phyloP scores from a whole-genome alignment of 2,329 filamentous ascomycete species.

The Akanthomyces uredinophilus region DNA sequence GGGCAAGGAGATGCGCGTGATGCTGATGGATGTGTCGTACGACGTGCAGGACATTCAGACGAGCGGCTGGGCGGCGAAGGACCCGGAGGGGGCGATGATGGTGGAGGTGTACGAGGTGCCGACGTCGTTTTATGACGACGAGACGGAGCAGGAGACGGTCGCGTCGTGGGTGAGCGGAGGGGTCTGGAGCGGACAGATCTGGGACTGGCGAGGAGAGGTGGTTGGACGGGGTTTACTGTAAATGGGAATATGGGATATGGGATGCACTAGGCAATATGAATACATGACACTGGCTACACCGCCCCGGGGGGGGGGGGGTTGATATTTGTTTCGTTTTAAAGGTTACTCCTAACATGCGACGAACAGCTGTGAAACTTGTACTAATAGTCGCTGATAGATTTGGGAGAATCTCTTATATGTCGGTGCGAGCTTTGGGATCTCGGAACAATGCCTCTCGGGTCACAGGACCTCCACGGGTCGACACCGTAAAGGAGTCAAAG shows the following conservation, averaged over 20 bases:
- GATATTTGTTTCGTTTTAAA: too few relatives aligned
- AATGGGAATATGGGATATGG: neutral
- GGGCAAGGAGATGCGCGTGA: constrained; percentile 18
- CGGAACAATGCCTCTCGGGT: too few relatives aligned
- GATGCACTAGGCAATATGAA: neutral
- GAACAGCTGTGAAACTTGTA: too few relatives aligned
- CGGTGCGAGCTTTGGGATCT: too few relatives aligned
- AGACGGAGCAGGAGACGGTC: constrained; percentile 31
- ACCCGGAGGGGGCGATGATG: constrained; percentile 32
- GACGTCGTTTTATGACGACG: constrained; percentile 34
- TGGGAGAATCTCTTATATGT: too few relatives aligned
- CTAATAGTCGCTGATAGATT: too few relatives aligned
- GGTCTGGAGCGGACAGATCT: constrained; percentile 36
- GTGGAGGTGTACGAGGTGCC: constrained; percentile 37
- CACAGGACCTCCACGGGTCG: too few relatives aligned
- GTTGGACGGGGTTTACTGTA: constrained; percentile 7
- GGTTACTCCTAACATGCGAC: too few relatives aligned
- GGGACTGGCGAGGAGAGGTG: constrained; percentile 28
- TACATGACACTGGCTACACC: neutral
- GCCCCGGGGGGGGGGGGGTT: too few relatives aligned
- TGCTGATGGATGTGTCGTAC: constrained; percentile 28
- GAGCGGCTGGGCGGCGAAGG: constrained; percentile 29
- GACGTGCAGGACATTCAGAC: constrained; percentile 25
- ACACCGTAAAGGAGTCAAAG: too few relatives aligned
- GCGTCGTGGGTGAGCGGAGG: constrained; percentile 36